Evolutionary conservation across 2,329 filamentous ascomycete genomes (phyloP).

Genomic region (Fusarium subtropicale): DNA sequence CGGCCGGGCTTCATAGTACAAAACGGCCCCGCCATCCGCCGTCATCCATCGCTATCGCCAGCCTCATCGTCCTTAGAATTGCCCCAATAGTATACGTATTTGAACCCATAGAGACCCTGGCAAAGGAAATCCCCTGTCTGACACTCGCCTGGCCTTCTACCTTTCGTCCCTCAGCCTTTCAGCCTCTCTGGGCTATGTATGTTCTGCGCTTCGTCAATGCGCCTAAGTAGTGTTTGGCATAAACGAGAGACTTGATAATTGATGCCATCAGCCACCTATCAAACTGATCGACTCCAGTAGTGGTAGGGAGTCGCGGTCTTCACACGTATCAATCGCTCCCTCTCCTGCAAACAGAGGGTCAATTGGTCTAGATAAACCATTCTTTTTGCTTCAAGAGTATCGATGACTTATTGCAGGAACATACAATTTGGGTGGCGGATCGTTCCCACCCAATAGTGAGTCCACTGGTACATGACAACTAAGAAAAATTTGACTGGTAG

Average conservation of each 20-base stretch:
- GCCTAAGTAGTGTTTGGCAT: background rate
- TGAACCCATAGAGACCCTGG: slow-evolving; percentile 41
- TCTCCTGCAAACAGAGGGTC: background rate
- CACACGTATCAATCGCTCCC: background rate
- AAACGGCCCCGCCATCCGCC: slow-evolving; percentile 18
- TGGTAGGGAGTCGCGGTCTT: background rate
- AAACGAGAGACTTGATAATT: background rate
- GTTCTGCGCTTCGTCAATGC: background rate
- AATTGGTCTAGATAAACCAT: background rate
- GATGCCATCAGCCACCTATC: background rate
- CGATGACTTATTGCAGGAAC: slow-evolving; percentile 26
- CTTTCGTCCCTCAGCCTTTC: background rate
- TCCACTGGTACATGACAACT: background rate
- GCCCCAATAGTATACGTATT: slow-evolving; percentile 18
- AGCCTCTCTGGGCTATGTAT: background rate
- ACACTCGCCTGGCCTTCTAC: slow-evolving; percentile 25
- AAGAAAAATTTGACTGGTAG: background rate
- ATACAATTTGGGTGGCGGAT: slow-evolving; percentile 17
- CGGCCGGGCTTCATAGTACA: slow-evolving; percentile 14
- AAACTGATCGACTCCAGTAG: background rate
- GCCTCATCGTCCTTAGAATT: slow-evolving; percentile 35
- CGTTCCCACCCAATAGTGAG: slow-evolving; percentile 24
- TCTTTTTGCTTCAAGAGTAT: slow-evolving; percentile 29
- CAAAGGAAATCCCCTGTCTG: slow-evolving; percentile 40
- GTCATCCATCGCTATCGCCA: slow-evolving; percentile 17